Base-by-base conservation (phyloP, 768 basidiomycete genomes). In the Termitomyces sp. region DNA sequence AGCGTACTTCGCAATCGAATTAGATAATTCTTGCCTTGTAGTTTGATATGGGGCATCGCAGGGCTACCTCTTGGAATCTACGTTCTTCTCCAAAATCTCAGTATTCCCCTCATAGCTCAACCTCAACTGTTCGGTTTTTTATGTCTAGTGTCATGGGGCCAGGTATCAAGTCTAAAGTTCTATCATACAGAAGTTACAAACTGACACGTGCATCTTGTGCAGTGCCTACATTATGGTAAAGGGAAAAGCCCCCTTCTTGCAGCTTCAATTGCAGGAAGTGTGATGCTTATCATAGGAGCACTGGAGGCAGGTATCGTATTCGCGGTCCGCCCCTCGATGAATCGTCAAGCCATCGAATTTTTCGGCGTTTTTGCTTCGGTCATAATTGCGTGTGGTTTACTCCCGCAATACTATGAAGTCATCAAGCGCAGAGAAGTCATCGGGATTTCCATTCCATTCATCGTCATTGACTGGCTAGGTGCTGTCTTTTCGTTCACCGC, bases 341-440 rank as follows among this genome's bases (percentile, higher is more conserved):
- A 73, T 33, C 55, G 63, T 37, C 64, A 64, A 4, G 73, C 71
- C 5, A 69, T 81, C n/a, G 71, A 74, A 15, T 77, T 85, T 64
- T 83, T 89, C 56, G 90, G 90, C 1, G 77, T 89, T 51, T 64
- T 87, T 34, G 73, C 80, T 29, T 79, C 85, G 0, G 73, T 85
- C 8, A 64, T 90, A 18, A 77, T 92, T 39, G 75, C 82, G 13
- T 65, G 78, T 13, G 81, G 70, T 2, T 64, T 80, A 20, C 64
- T 76, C 34, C 75, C 91, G 0, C 90, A 93, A 68, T 92, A 87
- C 64, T 83, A 78, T 68, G 88, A 92, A 66, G 92, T 93, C 46
- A 87, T 80, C 70, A 80, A 81, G 60, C 75, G 77, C 63, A 75
- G 75, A 60, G 80, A 84, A 61, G 85, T 88, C 39, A 65, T 81